Evolutionary conservation across 768 basidiomycete species (phyloP), one percentile per base, ranked within the genome.

Genomic region (Suillus tomentosus): DNA sequence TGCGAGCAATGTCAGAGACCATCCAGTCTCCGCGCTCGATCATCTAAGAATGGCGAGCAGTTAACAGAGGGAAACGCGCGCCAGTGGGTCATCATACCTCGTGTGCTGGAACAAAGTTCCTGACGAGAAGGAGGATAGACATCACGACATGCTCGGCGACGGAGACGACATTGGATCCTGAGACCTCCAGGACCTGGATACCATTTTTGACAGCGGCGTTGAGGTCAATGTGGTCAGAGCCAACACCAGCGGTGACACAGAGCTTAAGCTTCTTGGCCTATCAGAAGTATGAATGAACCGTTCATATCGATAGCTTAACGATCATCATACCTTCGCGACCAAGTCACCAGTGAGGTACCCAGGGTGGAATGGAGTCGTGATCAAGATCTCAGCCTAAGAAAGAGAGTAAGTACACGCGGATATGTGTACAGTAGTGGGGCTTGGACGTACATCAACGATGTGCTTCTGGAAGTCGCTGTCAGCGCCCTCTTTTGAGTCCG

Each of bases 81-180:
- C 36, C 55, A 43, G 22, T 27, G 17, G 37, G 5, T 24, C 11
- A 17, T 14, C 79, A 68, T 69, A 87, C 86, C 84, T 95, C 92
- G 75, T 95, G 94, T 10, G 91, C 92, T 27, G 90, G 91, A 31
- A 89, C 81, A 70, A 90, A 95, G 86, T 96, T 96, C 73, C 94
- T 87, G 72, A 96, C 94, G 62, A 96, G 88, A 42, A 92, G 79
- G 58, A 96, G 87, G 68, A 96, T 96, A 74, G 87, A 89, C 93
- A 95, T 95, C 63, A 94, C 77, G 64, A 93, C 93, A 74, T 94
- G 92, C 77, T 96, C 95, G 51, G 94, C 94, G 51, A 96, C 95
- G 10, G 92, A 94, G 60, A 90, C 89, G 61, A 95, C 94, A 72
- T 95, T 96, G 27, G 91, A 93, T 43, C 94, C 94, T 37, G 93